phyloP scores from a whole-genome alignment of 106 monocot species.

The Dioscorea zingiberensis region DNA sequence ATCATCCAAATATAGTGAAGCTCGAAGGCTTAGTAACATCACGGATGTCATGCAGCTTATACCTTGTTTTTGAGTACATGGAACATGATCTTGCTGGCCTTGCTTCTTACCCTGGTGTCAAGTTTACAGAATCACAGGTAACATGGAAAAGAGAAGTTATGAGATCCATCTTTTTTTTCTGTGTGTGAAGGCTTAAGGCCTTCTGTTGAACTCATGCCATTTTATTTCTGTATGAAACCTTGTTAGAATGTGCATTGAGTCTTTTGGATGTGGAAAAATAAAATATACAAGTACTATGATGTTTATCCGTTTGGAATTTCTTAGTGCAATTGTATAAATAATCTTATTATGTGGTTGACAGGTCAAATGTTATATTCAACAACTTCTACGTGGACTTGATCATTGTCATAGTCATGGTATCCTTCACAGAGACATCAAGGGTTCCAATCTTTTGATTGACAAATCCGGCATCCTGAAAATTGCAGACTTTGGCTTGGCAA shows the following conservation, averaged over 20 bases:
- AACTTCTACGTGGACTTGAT: slow-evolving; percentile 55
- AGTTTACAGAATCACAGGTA: slow-evolving; percentile 77
- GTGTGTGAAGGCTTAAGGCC: no score
- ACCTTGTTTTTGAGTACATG: slow-evolving; percentile 87
- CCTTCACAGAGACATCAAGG: slow-evolving; percentile 72
- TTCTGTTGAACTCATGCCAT: no score
- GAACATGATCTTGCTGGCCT: slow-evolving; percentile 79
- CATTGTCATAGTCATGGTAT: slow-evolving; percentile 60
- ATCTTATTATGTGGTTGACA: slow-evolving; percentile 8
- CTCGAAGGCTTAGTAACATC: slow-evolving; percentile 69
- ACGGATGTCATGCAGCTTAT: slow-evolving; percentile 66
- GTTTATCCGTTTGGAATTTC: no score
- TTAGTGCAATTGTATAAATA: no score
- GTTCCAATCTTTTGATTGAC: slow-evolving; percentile 67
- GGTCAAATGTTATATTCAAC: slow-evolving; percentile 80
- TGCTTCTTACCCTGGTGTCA: slow-evolving; percentile 50
- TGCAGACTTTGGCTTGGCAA: slow-evolving; percentile 74
- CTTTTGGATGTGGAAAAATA: no score
- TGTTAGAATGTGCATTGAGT: no score
- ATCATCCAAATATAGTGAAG: slow-evolving; percentile 69
- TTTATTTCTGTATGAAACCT: no score
- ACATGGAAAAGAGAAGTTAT: slow-evolving; percentile 2
- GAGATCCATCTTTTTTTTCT: no score
- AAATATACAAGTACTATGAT: no score
- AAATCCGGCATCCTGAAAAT: slow-evolving; percentile 61